These are phyloP conservation scores for Vanderwaltozyma tropicalis DNA, from an alignment of 805 yeast genomes.

Conservation along the genomic window DNA sequence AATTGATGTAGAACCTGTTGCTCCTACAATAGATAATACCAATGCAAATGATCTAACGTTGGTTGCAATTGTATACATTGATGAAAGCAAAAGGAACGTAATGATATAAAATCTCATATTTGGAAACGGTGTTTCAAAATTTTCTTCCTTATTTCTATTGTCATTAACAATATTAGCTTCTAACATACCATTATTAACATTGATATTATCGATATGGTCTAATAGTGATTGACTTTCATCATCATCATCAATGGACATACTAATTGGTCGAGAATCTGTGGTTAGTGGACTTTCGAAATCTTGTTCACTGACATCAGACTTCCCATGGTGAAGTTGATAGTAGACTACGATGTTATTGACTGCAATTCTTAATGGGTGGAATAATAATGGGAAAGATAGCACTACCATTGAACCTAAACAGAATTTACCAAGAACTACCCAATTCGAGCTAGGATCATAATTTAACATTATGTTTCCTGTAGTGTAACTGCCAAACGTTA, in stretches of 20 bases:
- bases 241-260: slow-evolving; percentile 7
- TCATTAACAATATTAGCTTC: slow-evolving; percentile 2
- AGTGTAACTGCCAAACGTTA: slow-evolving; percentile 59
- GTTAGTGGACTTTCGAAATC: not conserved
- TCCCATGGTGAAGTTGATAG: not conserved
- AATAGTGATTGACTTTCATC: slow-evolving; percentile 5
- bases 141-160: not conserved
- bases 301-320: not conserved
- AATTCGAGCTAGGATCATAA: slow-evolving; percentile 44
- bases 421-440: slow-evolving; percentile 45
- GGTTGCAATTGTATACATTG: slow-evolving; percentile 56
- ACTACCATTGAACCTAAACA: slow-evolving; percentile 62
- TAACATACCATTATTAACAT: not conserved
- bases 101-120: slow-evolving; percentile 21
- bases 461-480: slow-evolving; percentile 59
- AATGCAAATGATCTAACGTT: slow-evolving; percentile 64
- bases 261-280: slow-evolving; percentile 6
- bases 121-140: slow-evolving; percentile 10
- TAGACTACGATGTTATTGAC: slow-evolving; percentile 54
- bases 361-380: slow-evolving; percentile 72
- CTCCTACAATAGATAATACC: slow-evolving; percentile 80
- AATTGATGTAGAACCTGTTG: slow-evolving; percentile 87
- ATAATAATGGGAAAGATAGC: slow-evolving; percentile 68
- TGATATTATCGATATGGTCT: not conserved
- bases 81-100: slow-evolving; percentile 36